Percentiles rank a stretch among this genome's conserved stretches.
phyloP scores from a whole-genome alignment of 1,139 yeast genomes.

The Kluyveromyces sp. region DNA sequence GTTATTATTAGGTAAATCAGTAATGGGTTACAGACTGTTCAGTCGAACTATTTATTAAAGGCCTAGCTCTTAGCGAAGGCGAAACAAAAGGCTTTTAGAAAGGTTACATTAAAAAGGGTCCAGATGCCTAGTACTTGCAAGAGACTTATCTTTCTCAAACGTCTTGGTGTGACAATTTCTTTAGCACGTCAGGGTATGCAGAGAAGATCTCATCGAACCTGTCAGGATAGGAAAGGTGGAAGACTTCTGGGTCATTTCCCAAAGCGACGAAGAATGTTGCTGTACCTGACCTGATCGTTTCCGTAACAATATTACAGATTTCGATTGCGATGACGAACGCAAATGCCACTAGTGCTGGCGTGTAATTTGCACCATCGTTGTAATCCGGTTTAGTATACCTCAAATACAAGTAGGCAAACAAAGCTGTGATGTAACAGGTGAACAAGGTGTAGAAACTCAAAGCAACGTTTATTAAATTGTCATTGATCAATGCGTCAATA shows the following conservation, averaged over 20 bases:
- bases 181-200: slow-evolving; percentile 68
- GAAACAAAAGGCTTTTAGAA: not conserved
- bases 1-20: not conserved
- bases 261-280: slow-evolving; percentile 82
- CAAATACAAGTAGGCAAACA: slow-evolving; percentile 66
- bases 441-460: slow-evolving; percentile 64
- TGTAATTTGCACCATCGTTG: slow-evolving; percentile 57
- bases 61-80: not conserved
- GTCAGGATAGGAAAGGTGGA: slow-evolving; percentile 69
- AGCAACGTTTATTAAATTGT: slow-evolving; percentile 72
- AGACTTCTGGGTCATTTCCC: slow-evolving; percentile 83
- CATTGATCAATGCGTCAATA: slow-evolving; percentile 79
- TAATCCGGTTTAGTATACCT: slow-evolving; percentile 66
- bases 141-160: slow-evolving; percentile 19
- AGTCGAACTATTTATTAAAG: not conserved
- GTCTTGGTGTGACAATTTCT: slow-evolving; percentile 39
- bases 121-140: too few relatives aligned
- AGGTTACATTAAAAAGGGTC: not conserved
- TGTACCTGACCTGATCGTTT: slow-evolving; percentile 73
- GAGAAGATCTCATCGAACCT: slow-evolving; percentile 64
- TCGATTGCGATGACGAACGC: slow-evolving; percentile 72
- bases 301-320: slow-evolving; percentile 63
- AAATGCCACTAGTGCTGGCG: slow-evolving; percentile 74
- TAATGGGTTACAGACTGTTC: not conserved
- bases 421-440: slow-evolving; percentile 61